Percentiles rank a stretch among this genome's conserved stretches.
These are phyloP conservation scores for Fonsecaea erecta DNA, from an alignment of 2,329 filamentous ascomycete species.

Conservation along the genomic window DNA sequence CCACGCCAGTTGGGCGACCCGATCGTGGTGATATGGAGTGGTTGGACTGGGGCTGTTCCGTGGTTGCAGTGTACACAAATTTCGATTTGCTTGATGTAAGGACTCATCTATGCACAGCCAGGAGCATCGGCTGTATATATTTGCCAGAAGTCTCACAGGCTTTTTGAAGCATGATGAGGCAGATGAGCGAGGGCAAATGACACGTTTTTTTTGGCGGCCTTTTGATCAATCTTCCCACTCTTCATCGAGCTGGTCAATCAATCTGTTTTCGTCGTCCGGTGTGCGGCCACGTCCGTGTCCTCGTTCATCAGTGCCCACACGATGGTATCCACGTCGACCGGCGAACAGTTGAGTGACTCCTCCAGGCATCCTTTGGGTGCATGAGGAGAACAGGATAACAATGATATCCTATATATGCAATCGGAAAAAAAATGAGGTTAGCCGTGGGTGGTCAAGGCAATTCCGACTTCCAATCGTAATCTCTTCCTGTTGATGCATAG, in stretches of 20 bases:
- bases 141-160: not conserved
- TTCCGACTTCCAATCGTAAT: conserved; percentile 28
- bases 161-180: not conserved
- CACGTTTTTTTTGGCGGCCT: not conserved
- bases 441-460: conserved; percentile 17
- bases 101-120: not conserved
- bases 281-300: conserved; percentile 48
- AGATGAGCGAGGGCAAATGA: not conserved
- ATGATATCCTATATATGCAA: conserved; percentile 49
- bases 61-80: not conserved
- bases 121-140: not conserved
- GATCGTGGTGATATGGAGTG: not conserved
- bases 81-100: not conserved
- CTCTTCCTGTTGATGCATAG: conserved; percentile 12
- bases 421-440: conserved; percentile 17
- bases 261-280: conserved; percentile 82
- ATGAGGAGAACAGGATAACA: conserved; percentile 53
- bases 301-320: conserved; percentile 38
- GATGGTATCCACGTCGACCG: conserved; percentile 43
- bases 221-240: conserved; percentile 73
- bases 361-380: conserved; percentile 47
- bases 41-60: not conserved
- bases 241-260: conserved; percentile 95
- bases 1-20: not conserved
- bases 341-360: conserved; percentile 40